Evolutionary conservation across 108 stramenopile genomes (phyloP).

Genomic region (Craspedostauros australis): DNA sequence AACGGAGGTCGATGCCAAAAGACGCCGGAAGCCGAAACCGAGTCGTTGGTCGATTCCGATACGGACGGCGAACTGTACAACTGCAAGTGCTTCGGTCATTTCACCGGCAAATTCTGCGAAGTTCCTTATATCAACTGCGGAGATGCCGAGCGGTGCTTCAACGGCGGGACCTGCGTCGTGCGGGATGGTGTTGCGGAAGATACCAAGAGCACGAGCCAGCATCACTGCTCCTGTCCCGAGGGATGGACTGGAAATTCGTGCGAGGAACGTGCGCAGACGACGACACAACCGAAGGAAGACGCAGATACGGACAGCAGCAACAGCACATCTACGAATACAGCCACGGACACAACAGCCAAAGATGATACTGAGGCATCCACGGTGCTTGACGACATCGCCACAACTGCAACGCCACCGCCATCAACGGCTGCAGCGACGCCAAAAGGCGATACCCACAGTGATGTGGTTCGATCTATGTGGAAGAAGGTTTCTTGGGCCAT

Average conservation of each 20-base stretch:
- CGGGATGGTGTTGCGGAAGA: not conserved
- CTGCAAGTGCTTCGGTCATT: conserved; percentile 25
- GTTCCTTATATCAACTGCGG: conserved; percentile 19
- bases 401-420: not conserved
- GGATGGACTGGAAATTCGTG: conserved; percentile 17
- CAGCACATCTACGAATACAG: not conserved
- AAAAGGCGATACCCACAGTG: too few species aligned
- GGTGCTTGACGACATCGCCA: not conserved
- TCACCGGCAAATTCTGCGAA: conserved; percentile 19
- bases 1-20: conserved; percentile 18
- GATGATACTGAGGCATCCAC: not conserved
- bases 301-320: too few species aligned
- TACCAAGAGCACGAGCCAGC: too few species aligned
- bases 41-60: not conserved
- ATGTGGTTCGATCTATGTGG: too few species aligned
- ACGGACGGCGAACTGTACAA: conserved; percentile 1
- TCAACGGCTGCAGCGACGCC: not conserved
- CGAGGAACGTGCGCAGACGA: not conserved
- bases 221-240: conserved; percentile 11
- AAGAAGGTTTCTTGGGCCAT: too few species aligned
- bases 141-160: conserved; percentile 9
- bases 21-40: not conserved
- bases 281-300: too few species aligned
- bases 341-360: not conserved
- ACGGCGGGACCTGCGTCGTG: conserved; percentile 17